Conservation (phyloP, 139 green algal species). For the Chlorella ohadii region DNA sequence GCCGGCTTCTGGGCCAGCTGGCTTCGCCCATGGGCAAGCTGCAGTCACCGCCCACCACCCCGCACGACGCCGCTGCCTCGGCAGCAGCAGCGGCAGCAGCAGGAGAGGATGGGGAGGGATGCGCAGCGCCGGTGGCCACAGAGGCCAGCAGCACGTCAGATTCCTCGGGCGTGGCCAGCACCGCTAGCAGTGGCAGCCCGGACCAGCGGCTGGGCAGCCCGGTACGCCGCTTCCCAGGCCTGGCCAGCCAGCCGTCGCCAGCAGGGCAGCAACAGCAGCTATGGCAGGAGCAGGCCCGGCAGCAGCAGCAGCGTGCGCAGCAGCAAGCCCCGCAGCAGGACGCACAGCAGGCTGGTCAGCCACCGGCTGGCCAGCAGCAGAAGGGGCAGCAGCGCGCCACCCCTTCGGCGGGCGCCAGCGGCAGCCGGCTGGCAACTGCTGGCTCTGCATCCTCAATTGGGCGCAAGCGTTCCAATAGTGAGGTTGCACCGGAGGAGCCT, state of each 20-base stretch:
- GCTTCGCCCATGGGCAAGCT: slow-evolving; percentile 6
- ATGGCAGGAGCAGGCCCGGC: background rate
- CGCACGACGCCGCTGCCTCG: background rate
- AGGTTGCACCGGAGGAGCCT: background rate
- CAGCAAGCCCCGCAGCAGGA: background rate
- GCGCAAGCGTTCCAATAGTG: slow-evolving; percentile 6
- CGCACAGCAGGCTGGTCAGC: background rate
- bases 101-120: background rate
- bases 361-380: background rate
- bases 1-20: background rate
- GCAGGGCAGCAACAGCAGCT: background rate
- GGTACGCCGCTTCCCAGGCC: background rate
- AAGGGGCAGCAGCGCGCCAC: background rate
- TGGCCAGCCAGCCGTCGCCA: background rate
- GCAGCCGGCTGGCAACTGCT: background rate
- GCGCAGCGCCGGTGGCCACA: too few species aligned
- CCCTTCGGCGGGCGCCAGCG: background rate
- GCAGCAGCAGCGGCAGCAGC: background rate
- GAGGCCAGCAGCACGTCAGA: background rate
- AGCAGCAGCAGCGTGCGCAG: background rate
- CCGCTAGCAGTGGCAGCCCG: slow-evolving; percentile 13
- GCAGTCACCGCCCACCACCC: slow-evolving; percentile 25
- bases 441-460: slow-evolving; percentile 8
- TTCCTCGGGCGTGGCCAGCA: background rate
- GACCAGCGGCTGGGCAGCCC: slow-evolving; percentile 1